phyloP scores from a whole-genome alignment of 306 rosid species.

The Lablab purpureus region DNA sequence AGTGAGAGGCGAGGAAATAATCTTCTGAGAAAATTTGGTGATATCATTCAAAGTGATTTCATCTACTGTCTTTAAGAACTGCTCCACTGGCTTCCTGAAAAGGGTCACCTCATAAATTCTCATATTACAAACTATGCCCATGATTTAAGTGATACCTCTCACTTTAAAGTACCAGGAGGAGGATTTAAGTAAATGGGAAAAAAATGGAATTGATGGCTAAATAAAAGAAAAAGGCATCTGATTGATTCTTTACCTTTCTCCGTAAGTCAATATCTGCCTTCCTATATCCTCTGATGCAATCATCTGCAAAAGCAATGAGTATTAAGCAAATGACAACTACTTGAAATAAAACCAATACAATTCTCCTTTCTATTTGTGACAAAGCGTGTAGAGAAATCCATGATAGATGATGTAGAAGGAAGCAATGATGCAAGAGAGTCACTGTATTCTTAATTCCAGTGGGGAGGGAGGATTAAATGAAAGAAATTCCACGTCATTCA shows the following conservation, averaged over 20 bases:
- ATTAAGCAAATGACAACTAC: background rate
- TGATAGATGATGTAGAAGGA: slow-evolving; percentile 11
- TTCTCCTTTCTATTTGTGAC: background rate
- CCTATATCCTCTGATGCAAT: slow-evolving; percentile 86
- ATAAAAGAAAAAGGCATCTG: background rate
- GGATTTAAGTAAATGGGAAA: background rate
- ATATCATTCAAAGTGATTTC: slow-evolving; percentile 71
- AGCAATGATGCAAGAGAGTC: slow-evolving; percentile 22
- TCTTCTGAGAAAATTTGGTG: slow-evolving; percentile 58
- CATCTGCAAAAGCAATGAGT: slow-evolving; percentile 54
- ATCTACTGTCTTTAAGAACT: slow-evolving; percentile 71
- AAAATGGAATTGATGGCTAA: background rate
- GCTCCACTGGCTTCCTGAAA: slow-evolving; percentile 79
- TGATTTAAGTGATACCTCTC: background rate
- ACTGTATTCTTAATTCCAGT: background rate
- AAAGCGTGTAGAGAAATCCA: background rate
- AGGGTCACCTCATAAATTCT: background rate
- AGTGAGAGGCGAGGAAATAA: slow-evolving; percentile 82
- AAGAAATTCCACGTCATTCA: background rate
- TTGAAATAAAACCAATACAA: slow-evolving; percentile 8
- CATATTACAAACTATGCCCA: background rate
- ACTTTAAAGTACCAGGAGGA: background rate
- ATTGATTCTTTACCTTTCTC: slow-evolving; percentile 67
- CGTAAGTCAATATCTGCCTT: slow-evolving; percentile 80
- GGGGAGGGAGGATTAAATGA: background rate